Evolutionary conservation across 768 basidiomycete species (phyloP).

Genomic region (Gelatoporia subvermispora): DNA sequence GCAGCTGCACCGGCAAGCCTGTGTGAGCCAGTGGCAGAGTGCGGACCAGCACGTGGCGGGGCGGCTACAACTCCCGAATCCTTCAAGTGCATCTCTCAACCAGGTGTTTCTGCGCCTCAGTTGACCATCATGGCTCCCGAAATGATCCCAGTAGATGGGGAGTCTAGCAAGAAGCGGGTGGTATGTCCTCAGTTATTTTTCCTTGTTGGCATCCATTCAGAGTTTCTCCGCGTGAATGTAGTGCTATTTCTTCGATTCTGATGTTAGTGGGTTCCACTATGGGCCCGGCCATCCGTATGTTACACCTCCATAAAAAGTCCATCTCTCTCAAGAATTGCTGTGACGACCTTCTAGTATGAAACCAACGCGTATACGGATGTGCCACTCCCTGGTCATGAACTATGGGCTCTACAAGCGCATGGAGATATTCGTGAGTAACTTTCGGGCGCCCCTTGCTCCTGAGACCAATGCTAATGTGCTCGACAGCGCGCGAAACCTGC

Average conservation of each 20-base stretch:
- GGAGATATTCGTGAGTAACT: conserved; percentile 93
- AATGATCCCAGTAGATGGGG: conserved; percentile 46
- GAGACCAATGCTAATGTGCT: neutral
- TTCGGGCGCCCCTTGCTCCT: neutral
- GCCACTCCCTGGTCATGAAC: conserved; percentile 99
- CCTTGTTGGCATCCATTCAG: neutral
- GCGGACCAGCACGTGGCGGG: neutral
- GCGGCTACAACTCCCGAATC: neutral
- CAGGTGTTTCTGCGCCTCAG: neutral
- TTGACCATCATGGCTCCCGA: conserved; percentile 23
- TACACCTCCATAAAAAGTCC: neutral
- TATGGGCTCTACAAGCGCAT: conserved; percentile 99
- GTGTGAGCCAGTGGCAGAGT: neutral
- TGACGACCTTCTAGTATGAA: conserved; percentile 85
- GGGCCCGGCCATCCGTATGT: conserved; percentile 92
- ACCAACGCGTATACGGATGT: conserved; percentile 98
- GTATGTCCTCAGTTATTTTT: conserved; percentile 37
- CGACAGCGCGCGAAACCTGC: conserved; percentile 94
- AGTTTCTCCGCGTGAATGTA: conserved; percentile 26
- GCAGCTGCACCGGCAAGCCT: no score
- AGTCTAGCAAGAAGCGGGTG: conserved; percentile 77
- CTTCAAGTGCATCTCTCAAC: neutral
- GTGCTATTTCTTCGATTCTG: conserved; percentile 99
- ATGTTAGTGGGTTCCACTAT: conserved; percentile 99
- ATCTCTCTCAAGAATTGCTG: no score